Conservation (phyloP, 768 basidiomycete genomes). For the Dioszegia crocea region DNA sequence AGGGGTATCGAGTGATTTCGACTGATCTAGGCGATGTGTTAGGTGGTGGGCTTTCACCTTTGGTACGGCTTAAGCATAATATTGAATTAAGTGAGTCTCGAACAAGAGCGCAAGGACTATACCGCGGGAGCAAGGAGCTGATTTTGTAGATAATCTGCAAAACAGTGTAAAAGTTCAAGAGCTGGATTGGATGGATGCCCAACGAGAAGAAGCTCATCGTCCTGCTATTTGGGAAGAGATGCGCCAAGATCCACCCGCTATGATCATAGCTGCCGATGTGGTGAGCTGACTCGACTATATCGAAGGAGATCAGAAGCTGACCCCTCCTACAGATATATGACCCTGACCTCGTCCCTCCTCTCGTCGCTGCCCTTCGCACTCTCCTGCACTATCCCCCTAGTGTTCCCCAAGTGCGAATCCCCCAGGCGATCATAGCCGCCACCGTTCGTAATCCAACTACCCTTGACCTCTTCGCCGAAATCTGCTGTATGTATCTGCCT, state of each 20-base stretch:
- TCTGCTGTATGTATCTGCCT: slow-evolving; percentile 27
- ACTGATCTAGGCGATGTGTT: slow-evolving; percentile 32
- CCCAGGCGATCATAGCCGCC: slow-evolving; percentile 40
- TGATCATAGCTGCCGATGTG: slow-evolving; percentile 45
- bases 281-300: no score
- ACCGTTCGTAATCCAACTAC: slow-evolving; percentile 44
- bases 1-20: slow-evolving; percentile 24
- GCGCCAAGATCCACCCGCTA: not conserved
- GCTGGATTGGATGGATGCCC: slow-evolving; percentile 39
- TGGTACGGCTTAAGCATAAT: slow-evolving; percentile 25
- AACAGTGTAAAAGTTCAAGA: slow-evolving; percentile 3
- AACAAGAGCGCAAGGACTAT: no score
- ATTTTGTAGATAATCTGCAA: slow-evolving; percentile 4
- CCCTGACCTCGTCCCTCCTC: slow-evolving; percentile 39
- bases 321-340: slow-evolving; percentile 51
- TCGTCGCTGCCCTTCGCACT: slow-evolving; percentile 27
- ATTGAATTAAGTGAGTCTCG: slow-evolving; percentile 32
- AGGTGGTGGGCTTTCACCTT: slow-evolving; percentile 19
- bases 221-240: slow-evolving; percentile 22
- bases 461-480: slow-evolving; percentile 25
- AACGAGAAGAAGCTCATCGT: not conserved
- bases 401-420: not conserved
- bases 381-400: slow-evolving; percentile 6
- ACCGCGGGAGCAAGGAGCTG: no score
- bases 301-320: no score